Evolutionary conservation across 257 asterid genomes (phyloP), one percentile per base, ranked within the genome.

Genomic region (Osmanthus fragrans): DNA sequence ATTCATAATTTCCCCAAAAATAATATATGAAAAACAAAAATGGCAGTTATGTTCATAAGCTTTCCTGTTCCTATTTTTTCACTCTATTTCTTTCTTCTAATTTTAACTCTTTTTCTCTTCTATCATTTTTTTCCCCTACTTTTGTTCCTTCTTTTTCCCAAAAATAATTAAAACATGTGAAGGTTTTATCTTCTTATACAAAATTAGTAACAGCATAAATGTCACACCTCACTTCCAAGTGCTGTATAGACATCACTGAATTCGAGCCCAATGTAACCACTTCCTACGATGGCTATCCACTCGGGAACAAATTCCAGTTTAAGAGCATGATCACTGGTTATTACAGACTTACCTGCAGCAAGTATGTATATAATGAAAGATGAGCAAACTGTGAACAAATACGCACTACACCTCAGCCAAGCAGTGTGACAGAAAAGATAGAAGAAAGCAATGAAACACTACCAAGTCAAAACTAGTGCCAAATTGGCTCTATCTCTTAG

Each of bases 231-330:
- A 89, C 97, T 92, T 80, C 98, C 98, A 82, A 94, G 98, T 75
- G 98, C 98, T 39, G 98, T 94, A 76, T 94, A 94, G 40, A 94
- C 98, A 82, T 94, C 98, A 85, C 98, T 94, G 84, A 94, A 94
- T 82, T 94, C 98, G 78, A 94, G 98, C 71, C 98, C 98, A 81
- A 94, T 94, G 84, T 94, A 94, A 75, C 98, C 98, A 89, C 98
- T 94, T 84, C 98, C 98, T 6, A 94, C 95, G 76, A 94, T 92
- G 70, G 97, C 98, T 87, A 94, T 94, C 98, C 98, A 94, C 42
- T 94, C 86, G 7, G 98, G 98, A 82, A 94, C 96, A 65, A 76
- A 85, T 86, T 94, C 97, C 86, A 94, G 80, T 84, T 94, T 92
- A 83, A 94, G 97, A 68, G 98, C 97, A 85, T 94, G 98, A 80